These are phyloP conservation scores for Gastrolobium bilobum DNA, from an alignment of 306 rosid species.

Conservation along the genomic window DNA sequence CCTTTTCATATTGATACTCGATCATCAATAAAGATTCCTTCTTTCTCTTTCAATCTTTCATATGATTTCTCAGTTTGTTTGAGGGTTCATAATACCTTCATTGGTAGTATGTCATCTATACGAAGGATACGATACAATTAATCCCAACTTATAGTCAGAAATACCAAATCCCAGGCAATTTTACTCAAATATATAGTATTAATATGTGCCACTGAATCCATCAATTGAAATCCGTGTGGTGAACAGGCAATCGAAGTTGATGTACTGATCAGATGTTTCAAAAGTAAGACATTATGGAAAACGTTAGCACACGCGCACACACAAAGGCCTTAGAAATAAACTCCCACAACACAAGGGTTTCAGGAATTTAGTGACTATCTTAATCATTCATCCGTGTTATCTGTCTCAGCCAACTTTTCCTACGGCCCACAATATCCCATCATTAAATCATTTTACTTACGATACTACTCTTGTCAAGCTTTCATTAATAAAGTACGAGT, in stretches of 20 bases:
- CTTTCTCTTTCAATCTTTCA: too few species aligned
- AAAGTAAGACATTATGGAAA: neutral
- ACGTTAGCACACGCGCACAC: neutral
- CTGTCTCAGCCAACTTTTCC: constrained; percentile 7
- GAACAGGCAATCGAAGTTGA: neutral
- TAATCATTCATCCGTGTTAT: neutral
- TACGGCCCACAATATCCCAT: constrained; percentile 10
- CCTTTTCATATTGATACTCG: too few species aligned
- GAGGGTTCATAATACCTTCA: neutral
- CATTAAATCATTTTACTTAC: constrained; percentile 11
- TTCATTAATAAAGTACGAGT: constrained; percentile 15
- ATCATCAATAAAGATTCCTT: too few species aligned
- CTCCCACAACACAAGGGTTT: neutral
- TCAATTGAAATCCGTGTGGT: neutral
- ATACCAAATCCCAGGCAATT: neutral
- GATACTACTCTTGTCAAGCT: constrained; percentile 5
- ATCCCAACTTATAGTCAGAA: neutral
- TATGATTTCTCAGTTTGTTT: too few species aligned
- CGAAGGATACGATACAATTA: constrained; percentile 12
- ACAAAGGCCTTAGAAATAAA: constrained; percentile 2
- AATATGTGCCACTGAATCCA: constrained; percentile 7
- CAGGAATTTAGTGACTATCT: neutral
- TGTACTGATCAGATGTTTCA: neutral
- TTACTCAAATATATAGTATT: neutral
- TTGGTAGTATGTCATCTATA: neutral